Conservation (phyloP, 768 basidiomycete genomes). For the Naganishia kalamii region DNA sequence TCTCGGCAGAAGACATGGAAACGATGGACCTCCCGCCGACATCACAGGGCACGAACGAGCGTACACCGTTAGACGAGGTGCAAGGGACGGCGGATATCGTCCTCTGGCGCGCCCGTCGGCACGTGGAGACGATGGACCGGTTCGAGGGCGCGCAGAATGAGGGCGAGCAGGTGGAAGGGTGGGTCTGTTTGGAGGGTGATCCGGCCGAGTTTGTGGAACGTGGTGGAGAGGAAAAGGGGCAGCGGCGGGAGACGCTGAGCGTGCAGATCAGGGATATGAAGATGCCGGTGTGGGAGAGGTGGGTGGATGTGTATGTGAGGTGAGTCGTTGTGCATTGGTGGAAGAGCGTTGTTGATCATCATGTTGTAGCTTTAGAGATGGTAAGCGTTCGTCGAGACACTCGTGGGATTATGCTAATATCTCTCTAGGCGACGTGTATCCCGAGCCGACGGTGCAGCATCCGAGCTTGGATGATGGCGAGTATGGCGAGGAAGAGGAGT, state of each 20-base stretch:
- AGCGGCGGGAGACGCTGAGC: constrained; percentile 11
- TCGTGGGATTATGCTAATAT: background rate
- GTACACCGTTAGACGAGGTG: background rate
- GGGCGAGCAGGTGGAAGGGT: background rate
- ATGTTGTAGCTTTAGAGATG: constrained; percentile 1
- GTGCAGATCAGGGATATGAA: constrained; percentile 18
- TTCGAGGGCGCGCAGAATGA: background rate
- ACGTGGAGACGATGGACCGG: constrained; percentile 6
- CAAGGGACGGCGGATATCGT: constrained; percentile 13
- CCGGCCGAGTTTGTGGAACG: background rate
- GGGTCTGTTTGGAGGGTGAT: constrained; percentile 16
- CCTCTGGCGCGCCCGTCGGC: constrained; percentile 16
- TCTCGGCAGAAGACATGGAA: constrained; percentile 15
- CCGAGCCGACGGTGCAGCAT: background rate
- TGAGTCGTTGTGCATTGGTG: constrained; percentile 2
- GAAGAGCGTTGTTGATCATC: background rate
- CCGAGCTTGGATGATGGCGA: constrained; percentile 8
- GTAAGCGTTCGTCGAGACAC: background rate
- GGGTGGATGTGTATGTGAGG: constrained; percentile 23
- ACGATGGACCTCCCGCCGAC: constrained; percentile 6
- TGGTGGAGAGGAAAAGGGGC: background rate
- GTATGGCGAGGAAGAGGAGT: background rate
- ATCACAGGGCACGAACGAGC: background rate
- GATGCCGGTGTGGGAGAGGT: constrained; percentile 16
- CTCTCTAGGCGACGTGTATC: background rate